Conservation (phyloP, 306 rosid species). For the Ammopiptanthus mongolicus region DNA sequence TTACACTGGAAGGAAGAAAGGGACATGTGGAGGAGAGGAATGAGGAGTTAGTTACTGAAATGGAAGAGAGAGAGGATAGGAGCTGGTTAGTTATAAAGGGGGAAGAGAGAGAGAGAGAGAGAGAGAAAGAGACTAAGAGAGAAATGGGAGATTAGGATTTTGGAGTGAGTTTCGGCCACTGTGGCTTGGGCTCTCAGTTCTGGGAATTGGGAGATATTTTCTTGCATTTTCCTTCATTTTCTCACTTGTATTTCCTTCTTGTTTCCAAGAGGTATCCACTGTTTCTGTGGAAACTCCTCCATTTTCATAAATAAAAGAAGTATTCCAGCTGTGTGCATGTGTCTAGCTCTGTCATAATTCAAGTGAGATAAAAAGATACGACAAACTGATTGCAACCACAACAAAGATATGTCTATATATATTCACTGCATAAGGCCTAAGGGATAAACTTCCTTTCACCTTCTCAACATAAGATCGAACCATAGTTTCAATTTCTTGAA, state of each 20-base stretch:
- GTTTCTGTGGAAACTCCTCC: not conserved
- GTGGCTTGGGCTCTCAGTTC: not conserved
- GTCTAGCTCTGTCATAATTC: not conserved
- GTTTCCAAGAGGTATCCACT: not conserved
- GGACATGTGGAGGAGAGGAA: not conserved
- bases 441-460: conserved; percentile 36
- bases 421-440: not conserved
- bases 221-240: not conserved
- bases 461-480: conserved; percentile 81
- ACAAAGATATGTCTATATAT: not conserved
- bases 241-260: not conserved
- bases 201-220: not conserved
- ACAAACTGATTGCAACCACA: not conserved
- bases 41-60: not conserved
- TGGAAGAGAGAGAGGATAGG: not conserved
- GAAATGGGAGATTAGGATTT: not conserved
- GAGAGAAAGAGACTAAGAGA: too few relatives aligned
- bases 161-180: not conserved
- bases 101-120: too few relatives aligned
- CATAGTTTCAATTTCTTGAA: conserved; percentile 87
- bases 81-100: not conserved
- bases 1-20: not conserved
- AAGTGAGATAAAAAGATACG: not conserved
- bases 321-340: not conserved
- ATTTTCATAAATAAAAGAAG: not conserved